Evolutionary conservation across 2,329 filamentous ascomycete species (phyloP), one percentile per base, ranked within the genome.

Genomic region (Colletotrichum coccodes): DNA sequence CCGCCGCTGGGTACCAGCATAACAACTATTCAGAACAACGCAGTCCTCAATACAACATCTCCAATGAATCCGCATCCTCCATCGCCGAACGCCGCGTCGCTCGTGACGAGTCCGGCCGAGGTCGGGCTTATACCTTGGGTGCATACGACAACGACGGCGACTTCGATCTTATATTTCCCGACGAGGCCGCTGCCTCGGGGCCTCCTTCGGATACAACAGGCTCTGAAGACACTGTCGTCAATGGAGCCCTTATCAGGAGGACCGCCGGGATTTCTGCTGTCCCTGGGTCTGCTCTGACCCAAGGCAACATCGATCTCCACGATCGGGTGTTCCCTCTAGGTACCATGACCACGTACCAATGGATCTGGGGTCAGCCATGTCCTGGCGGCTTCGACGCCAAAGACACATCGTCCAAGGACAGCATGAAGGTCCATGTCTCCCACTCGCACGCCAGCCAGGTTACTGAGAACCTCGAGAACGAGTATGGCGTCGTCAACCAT

Each of bases 391-490:
- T 66, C 23, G 62, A 66, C 34, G 26, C 56, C 54, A 69, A 60
- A 40, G 61, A 69, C 26, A 57, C 38, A 14, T 65, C 66, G 16
- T 66, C 66, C 34, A 60, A 40, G n/a, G 66, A 66, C 26, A 69
- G 66, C 49, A 60, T 66, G 38, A 60, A 50, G 50, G 61, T 66
- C 40, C 61, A 56, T 28, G 38, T 52, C 21, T 46, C 30, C 28
- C 47, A 23, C 40, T 69, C 66, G n/a, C 49, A 34, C 7, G 26
- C 44, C 3, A 69, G 66, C 21, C 62, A 42, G 11, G 47, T 54
- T 21, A 69, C 61, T 1, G 49, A 50, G 12, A 50, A 12, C 49
- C 34, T 42, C 2, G 66, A 69, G 26, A 46, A 46, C 30, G 61
- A 69, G 16, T 65, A 60, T 14, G 54, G 54, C 54, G 16, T 69